Evolutionary conservation across 768 basidiomycete genomes (phyloP), one percentile per base, ranked within the genome.

Genomic region (Tulasnella sp.): DNA sequence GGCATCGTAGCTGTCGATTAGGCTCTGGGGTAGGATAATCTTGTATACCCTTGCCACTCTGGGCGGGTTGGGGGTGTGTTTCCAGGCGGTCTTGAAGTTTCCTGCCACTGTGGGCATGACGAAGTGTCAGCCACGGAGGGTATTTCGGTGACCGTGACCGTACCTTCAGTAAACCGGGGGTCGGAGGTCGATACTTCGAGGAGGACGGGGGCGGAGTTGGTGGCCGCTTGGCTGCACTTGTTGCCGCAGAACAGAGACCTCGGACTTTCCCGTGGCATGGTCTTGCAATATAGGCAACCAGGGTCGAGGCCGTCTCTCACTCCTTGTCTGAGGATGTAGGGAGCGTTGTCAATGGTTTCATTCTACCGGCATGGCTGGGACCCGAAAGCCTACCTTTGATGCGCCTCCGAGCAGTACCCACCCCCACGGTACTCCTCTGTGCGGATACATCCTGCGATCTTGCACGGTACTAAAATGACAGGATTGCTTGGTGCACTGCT

Each of bases 91-190:
- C 48, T 51, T 55, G 40, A 75, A 75, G 35, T 75, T 55, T 26
- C 75, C 75, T 39, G 75, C 48, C 29, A 75, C 75, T 75, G 44
- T 2, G 42, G 11, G 23, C 29, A 20, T 29, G 26, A 61, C 18
- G 18, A 32, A n/a, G 37, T 18, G 16, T 75, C 1, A 75, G 37
- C 35, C 32, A 57, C 2, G 75, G 18, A 20, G 20, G 10, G 20
- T 16, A 20, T 3, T 35, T 39, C 46, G 2, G 18, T 15, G 35
- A 37, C 32, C 13, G 2, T 55, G 18, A 26, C 67, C 75, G n/a
- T 51, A 39, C 75, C 75, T 16, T 75, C 75, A 75, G 75, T 23
- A 32, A 75, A 75, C 3, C 75, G 48, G 15, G 75, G 75, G 57
- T 75, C 75, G 16, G 75, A 51, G 26, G 75, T 75, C 26, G 75